Conservation (phyloP, 371 early-diverging fungal species). For the Rhizomucor miehei region DNA sequence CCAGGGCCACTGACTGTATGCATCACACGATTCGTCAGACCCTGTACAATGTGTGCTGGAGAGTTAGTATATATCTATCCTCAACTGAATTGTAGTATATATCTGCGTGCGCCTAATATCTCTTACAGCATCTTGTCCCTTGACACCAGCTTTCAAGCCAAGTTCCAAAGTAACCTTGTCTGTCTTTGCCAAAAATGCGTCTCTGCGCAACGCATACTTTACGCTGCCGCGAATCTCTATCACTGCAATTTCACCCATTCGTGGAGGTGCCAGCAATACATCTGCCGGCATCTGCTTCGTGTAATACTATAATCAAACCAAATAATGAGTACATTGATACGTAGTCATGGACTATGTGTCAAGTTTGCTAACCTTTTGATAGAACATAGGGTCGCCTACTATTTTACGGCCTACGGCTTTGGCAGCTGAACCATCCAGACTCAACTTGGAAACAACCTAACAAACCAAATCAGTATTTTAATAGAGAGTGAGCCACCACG, state of each 20-base stretch:
- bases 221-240: slow-evolving; percentile 59
- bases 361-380: slow-evolving; percentile 58
- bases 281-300: slow-evolving; percentile 61
- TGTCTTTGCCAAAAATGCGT: slow-evolving; percentile 67
- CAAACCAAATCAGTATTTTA: neutral
- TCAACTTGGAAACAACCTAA: slow-evolving; percentile 49
- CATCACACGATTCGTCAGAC: slow-evolving; percentile 58
- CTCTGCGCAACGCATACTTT: slow-evolving; percentile 68
- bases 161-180: slow-evolving; percentile 59
- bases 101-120: neutral
- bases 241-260: slow-evolving; percentile 65
- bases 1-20: slow-evolving; percentile 72
- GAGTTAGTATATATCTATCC: no score
- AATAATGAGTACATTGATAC: no score
- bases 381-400: slow-evolving; percentile 56
- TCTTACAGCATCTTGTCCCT: slow-evolving; percentile 23
- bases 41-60: slow-evolving; percentile 33
- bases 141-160: slow-evolving; percentile 39
- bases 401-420: slow-evolving; percentile 51
- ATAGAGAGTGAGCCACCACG: neutral
- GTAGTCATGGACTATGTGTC: no score
- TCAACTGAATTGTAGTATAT: neutral
- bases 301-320: slow-evolving; percentile 51
- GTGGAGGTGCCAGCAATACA: slow-evolving; percentile 64
- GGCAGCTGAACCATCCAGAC: slow-evolving; percentile 42